Conservation (phyloP, 495 filamentous ascomycete genomes). For the Podospora didyma region DNA sequence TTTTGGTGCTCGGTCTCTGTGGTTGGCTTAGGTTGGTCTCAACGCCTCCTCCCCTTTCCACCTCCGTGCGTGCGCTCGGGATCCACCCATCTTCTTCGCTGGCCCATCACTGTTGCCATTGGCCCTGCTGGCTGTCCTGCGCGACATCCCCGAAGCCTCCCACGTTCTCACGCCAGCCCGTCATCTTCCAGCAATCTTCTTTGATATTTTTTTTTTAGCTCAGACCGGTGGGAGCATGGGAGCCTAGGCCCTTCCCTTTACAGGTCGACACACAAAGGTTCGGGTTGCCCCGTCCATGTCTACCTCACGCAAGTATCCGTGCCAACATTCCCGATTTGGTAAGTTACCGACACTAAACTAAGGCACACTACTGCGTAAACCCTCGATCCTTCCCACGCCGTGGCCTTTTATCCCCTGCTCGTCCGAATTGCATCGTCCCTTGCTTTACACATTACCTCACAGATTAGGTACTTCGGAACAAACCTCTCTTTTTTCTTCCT, state of each 20-base stretch:
- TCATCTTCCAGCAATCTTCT: neutral
- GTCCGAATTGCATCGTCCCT: neutral
- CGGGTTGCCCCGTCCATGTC: too few relatives aligned
- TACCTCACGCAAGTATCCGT: neutral
- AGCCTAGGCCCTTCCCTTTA: too few relatives aligned
- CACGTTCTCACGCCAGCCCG: neutral
- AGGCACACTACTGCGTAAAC: neutral
- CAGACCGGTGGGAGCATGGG: too few relatives aligned
- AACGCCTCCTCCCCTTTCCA: slow-evolving; percentile 20
- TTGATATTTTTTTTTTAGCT: neutral
- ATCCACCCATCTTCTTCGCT: slow-evolving; percentile 5
- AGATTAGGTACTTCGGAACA: too few relatives aligned
- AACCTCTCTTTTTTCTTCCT: too few relatives aligned
- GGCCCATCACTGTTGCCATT: neutral
- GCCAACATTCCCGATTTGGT: slow-evolving; percentile 1
- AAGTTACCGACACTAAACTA: neutral
- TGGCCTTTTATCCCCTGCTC: neutral
- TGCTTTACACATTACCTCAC: neutral
- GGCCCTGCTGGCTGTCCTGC: slow-evolving; percentile 9
- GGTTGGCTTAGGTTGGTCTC: slow-evolving; percentile 16
- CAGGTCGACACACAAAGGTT: too few relatives aligned
- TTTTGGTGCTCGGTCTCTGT: slow-evolving; percentile 12
- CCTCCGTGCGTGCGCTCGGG: slow-evolving; percentile 17
- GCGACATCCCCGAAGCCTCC: slow-evolving; percentile 15
- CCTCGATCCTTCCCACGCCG: neutral